Base-by-base conservation (phyloP, 352 stramenopile species). In the Pythium periplocum region DNA sequence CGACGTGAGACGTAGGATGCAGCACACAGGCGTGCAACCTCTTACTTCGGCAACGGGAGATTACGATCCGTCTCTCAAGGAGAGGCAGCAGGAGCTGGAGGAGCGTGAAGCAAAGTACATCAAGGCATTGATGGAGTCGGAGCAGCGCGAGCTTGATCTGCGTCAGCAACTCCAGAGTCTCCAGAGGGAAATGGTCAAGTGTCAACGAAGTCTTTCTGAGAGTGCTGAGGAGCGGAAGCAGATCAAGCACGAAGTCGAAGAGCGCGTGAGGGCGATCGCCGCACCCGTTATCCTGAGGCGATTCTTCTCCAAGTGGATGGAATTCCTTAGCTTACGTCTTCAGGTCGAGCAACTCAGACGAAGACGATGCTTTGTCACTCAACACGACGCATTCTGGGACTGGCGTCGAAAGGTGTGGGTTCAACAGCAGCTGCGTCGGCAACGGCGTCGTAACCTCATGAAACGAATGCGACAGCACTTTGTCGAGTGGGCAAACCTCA, bases 51-150 rank as follows among this genome's bases (percentile, higher is more conserved):
- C 26, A 44, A 51, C n/a, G 12, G 4, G 33, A 26, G 5, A 40
- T 1, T 1, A 1, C 6, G 5, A 2, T 12, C n/a, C 47, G 4
- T 2, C 6, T 33, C 12, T 46, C 34, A 31, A 42, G 39, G 53
- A 63, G 17, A 57, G 58, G 3, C 62, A 83, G 12, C 69, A 82
- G 4, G 75, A 88, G 17, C 71, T 88, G 0, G 73, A 89, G 31
- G 63, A 80, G 1, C 69, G 76, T 26, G 82, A 92, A 60, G 77
- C 77, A 8, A 86, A 87, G 45, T 90, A 89, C 45, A 84, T 92
- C 26, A 68, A 73, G 11, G 78, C 78, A 6, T 51, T 92, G 26
- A 92, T 92, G 69, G 73, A 83, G 53, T 90, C 77, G 0, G 82
- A 92, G 52, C 82, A 90, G 33, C 71, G 78, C 12, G 82, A 92